Conservation (phyloP, 179 eudicot genomes). For the Actinidia polygama region DNA sequence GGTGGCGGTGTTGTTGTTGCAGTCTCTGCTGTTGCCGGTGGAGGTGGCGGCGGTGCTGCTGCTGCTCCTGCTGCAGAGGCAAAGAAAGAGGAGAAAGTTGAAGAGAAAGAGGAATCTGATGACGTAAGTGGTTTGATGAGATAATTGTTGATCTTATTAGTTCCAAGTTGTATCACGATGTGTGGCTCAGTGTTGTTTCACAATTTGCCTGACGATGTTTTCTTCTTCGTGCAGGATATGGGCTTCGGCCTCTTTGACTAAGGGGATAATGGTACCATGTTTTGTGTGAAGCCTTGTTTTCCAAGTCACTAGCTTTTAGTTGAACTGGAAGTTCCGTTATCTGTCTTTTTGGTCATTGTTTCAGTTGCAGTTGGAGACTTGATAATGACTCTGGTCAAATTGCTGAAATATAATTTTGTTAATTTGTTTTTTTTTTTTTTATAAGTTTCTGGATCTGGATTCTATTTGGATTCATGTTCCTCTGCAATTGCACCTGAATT, state of each 20-base stretch:
- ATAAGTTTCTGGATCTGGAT: no score
- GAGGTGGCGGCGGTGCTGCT: slow-evolving; percentile 23
- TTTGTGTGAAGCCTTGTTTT: not conserved
- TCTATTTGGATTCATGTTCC: no score
- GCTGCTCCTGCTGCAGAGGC: slow-evolving; percentile 27
- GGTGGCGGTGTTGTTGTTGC: slow-evolving; percentile 30
- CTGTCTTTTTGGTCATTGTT: no score
- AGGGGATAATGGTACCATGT: not conserved
- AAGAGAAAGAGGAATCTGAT: slow-evolving; percentile 34
- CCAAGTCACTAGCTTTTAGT: no score
- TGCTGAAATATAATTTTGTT: no score
- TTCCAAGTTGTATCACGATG: not conserved
- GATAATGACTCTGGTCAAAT: no score
- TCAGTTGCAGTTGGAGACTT: no score
- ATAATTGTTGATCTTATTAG: not conserved
- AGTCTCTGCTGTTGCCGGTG: slow-evolving; percentile 19
- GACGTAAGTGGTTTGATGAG: slow-evolving; percentile 17
- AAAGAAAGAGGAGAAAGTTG: slow-evolving; percentile 37
- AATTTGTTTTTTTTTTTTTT: no score
- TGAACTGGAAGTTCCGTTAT: no score
- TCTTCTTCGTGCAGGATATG: slow-evolving; percentile 14
- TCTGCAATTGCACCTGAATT: no score
- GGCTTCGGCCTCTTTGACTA: slow-evolving; percentile 23
- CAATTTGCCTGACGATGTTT: not conserved
- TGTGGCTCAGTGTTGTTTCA: not conserved